Conservation (phyloP, 2,329 filamentous ascomycete species). For the Aspergillus brasiliensis region DNA sequence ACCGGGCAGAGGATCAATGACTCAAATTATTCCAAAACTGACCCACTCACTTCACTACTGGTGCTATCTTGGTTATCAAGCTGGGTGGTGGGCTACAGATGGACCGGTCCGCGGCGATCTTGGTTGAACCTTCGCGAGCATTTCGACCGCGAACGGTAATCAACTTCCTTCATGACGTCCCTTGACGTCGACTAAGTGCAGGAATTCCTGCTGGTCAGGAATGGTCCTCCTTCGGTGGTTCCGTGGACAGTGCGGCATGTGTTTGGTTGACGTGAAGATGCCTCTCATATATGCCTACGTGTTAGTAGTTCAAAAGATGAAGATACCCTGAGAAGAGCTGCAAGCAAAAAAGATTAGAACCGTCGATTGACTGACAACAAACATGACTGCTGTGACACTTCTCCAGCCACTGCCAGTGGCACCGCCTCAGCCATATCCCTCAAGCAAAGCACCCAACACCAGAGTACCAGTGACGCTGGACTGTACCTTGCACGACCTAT, state of each 20-base stretch:
- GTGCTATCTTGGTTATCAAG: not conserved
- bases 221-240: not conserved
- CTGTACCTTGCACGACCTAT: slow-evolving; percentile 8
- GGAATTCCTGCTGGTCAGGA: not conserved
- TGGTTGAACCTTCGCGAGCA: not conserved
- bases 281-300: not conserved
- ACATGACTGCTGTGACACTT: not conserved
- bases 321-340: not conserved
- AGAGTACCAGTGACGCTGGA: not conserved
- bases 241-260: not conserved
- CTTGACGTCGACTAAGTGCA: not conserved
- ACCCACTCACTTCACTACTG: not conserved
- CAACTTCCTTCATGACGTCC: not conserved
- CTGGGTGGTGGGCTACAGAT: not conserved
- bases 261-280: not conserved
- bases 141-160: not conserved
- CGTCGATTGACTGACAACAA: not conserved
- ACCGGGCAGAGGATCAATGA: not conserved
- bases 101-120: not conserved
- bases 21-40: not conserved
- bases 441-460: not conserved
- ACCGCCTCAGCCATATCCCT: not conserved
- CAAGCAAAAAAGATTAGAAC: not conserved
- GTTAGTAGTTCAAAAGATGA: not conserved
- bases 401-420: not conserved